These are phyloP conservation scores for Mediolabrus comicus DNA, from an alignment of 108 stramenopile genomes.

Conservation along the genomic window DNA sequence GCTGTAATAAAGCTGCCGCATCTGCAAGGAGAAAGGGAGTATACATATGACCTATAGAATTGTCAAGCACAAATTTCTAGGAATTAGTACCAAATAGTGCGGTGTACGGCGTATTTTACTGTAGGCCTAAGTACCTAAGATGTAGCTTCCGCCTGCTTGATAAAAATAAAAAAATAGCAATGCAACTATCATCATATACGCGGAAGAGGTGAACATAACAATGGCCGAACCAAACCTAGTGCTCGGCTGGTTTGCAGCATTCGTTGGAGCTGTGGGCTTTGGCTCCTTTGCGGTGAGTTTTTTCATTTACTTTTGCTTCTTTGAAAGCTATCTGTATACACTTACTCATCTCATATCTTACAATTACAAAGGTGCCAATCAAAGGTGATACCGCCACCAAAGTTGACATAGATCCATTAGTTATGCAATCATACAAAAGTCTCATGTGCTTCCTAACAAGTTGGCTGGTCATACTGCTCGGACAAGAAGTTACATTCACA, in stretches of 20 bases:
- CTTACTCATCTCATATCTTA: slow-evolving; percentile 22
- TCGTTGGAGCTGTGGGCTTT: slow-evolving; percentile 47
- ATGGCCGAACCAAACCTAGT: background rate
- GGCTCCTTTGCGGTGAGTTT: slow-evolving; percentile 62
- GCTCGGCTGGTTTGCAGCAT: slow-evolving; percentile 56
- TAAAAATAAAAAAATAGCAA: no score
- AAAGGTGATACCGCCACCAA: slow-evolving; percentile 36
- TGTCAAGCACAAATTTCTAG: no score
- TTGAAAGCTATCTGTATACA: no score
- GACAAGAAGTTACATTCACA: slow-evolving; percentile 44
- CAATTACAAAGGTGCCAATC: slow-evolving; percentile 32
- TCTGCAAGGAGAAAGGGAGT: no score
- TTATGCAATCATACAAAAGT: slow-evolving; percentile 54
- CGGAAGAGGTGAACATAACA: no score
- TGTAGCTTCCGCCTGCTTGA: no score
- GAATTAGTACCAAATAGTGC: no score
- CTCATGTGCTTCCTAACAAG: slow-evolving; percentile 44
- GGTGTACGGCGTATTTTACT: no score
- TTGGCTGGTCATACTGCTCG: slow-evolving; percentile 40
- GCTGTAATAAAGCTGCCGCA: no score
- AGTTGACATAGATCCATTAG: slow-evolving; percentile 47
- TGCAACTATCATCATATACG: no score
- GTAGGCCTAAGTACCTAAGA: no score
- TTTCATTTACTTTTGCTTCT: slow-evolving; percentile 45
- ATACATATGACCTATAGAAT: no score